These are phyloP conservation scores for Phaeosphaeriaceae sp. DNA, from an alignment of 2,329 filamentous ascomycete genomes.

Conservation along the genomic window DNA sequence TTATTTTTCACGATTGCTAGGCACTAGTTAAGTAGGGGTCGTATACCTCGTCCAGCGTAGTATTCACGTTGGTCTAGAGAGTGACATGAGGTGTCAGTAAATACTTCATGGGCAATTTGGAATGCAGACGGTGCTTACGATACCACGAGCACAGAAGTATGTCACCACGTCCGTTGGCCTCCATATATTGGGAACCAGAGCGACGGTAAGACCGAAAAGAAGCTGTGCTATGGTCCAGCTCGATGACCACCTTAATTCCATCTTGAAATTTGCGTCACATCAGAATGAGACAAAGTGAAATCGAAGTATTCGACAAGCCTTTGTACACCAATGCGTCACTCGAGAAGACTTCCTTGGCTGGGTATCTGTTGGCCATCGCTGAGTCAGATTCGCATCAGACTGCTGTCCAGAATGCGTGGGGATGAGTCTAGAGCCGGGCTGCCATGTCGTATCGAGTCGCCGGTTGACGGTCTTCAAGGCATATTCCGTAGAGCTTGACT, in stretches of 20 bases:
- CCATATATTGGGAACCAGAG: slow-evolving; percentile 18
- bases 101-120: background rate
- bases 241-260: background rate
- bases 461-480: background rate
- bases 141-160: slow-evolving; percentile 27
- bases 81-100: background rate
- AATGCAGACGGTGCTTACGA: slow-evolving; percentile 4
- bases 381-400: background rate
- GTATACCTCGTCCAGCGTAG: background rate
- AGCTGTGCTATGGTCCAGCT: background rate
- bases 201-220: slow-evolving; percentile 1
- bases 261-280: background rate
- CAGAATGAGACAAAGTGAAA: background rate
- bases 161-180: slow-evolving; percentile 16
- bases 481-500: background rate
- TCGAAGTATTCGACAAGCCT: background rate
- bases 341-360: background rate
- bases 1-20: slow-evolving; percentile 22
- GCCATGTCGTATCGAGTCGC: background rate
- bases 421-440: background rate
- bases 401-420: background rate
- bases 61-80: background rate
- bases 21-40: background rate
- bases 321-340: background rate
- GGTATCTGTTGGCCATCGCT: background rate